Evolutionary conservation across 257 asterid species (phyloP), one percentile per base, ranked within the genome.

Genomic region (Fraxinus anomala): DNA sequence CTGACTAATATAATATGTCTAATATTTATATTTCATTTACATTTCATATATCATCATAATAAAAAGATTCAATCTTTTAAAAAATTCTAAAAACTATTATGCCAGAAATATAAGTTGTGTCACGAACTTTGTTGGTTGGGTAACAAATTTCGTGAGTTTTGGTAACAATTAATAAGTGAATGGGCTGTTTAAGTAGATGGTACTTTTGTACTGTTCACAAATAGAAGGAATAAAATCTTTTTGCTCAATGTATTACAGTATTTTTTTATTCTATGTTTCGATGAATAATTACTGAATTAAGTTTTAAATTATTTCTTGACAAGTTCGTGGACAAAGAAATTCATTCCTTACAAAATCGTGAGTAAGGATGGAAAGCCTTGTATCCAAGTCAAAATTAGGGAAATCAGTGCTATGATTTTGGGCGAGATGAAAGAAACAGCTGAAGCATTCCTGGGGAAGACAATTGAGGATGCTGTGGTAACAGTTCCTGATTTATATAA

Each of bases 311-410:
- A 2, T 77, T 40, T 68, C 42, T 23, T 34, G 66, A 42, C 80
- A 95, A 98, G 89, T 95, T 93, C 78, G 96, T 91, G 73, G 97
- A 94, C 77, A 90, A 91, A 82, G 97, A 94, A 84, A 97, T 94
- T 49, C 97, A 94, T 89, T 47, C 98, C 98, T 3, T 94, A 81
- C 87, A 94, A 91, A 88, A 89, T 94, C 71, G 96, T 94, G 78
- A 94, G 86, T 89, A 92, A 84, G 84, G 96, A 92, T 54, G 97
- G 99, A 13, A 94, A 94, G 72, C 99, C 99, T 40, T 94, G 91
- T 87, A 91, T 94, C 81, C 88, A 92, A 77, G 97, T 94, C 59
- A 80, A 89, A 86, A 83, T 90, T 81, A 90, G 84, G 77, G 97
- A 94, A 82, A 77, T 94, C 76, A 94, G 97, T 49, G 97, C 99